phyloP scores from a whole-genome alignment of 2,329 filamentous ascomycete species.

The Colletotrichum horii region DNA sequence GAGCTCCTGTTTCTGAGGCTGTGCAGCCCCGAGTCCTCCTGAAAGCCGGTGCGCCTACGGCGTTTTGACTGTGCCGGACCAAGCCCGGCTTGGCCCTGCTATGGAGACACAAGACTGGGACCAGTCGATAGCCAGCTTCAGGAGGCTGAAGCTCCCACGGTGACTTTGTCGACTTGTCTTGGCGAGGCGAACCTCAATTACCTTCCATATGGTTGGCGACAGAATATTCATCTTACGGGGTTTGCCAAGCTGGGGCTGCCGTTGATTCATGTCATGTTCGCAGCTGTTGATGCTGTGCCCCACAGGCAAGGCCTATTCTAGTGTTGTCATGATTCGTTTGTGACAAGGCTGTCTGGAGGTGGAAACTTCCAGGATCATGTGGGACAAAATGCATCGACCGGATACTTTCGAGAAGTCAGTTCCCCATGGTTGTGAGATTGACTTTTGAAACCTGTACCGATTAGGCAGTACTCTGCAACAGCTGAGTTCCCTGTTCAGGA shows the following conservation, averaged over 20 bases:
- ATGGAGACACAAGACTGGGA: not conserved
- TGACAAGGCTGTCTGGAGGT: not conserved
- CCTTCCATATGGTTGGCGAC: not conserved
- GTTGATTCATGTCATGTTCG: not conserved
- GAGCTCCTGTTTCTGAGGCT: not conserved
- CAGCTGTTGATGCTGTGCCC: not conserved
- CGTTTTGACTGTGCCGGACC: not conserved
- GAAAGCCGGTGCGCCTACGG: not conserved
- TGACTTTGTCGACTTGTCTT: not conserved
- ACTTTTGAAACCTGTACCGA: not conserved
- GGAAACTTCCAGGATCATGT: not conserved
- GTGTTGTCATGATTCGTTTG: not conserved
- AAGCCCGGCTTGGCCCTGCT: not conserved
- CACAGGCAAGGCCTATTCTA: not conserved
- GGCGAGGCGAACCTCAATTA: not conserved
- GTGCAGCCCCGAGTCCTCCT: not conserved
- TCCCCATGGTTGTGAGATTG: not conserved
- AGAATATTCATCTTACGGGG: not conserved
- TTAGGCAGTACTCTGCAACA: not conserved
- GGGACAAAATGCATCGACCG: not conserved
- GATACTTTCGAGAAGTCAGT: not conserved
- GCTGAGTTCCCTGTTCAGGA: not conserved
- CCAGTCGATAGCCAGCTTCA: not conserved
- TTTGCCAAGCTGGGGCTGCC: not conserved
- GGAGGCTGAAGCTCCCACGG: not conserved